Percentiles rank a stretch among this genome's conserved stretches.
Conservation (phyloP, 2,329 filamentous ascomycete genomes). For the Hypocrella siamensis region DNA sequence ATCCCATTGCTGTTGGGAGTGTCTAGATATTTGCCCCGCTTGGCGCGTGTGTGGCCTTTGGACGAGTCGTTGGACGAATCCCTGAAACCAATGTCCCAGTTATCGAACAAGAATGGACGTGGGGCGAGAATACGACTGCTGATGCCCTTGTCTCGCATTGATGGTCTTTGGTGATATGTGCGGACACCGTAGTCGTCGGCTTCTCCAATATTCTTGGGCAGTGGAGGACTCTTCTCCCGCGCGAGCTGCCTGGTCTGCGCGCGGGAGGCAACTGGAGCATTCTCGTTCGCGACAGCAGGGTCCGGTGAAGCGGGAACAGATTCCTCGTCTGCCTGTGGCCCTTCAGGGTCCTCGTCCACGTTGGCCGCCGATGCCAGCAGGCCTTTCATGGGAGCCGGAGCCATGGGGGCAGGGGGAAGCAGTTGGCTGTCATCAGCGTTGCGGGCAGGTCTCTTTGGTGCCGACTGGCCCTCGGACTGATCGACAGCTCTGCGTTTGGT, state of each 20-base stretch:
- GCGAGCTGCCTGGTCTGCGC: conserved; percentile 14
- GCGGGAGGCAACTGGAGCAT: conserved; percentile 8
- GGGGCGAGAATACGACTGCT: conserved; percentile 38
- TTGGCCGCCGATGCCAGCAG: conserved; percentile 23
- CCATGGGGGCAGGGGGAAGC: conserved; percentile 10
- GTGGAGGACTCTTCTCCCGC: conserved; percentile 20
- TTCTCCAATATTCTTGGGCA: conserved; percentile 24
- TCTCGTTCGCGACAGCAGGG: conserved; percentile 14
- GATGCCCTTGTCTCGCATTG: conserved; percentile 23
- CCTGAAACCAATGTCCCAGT: conserved; percentile 42
- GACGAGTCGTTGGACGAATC: conserved; percentile 41
- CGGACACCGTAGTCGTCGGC: conserved; percentile 38
- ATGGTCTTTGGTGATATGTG: conserved; percentile 23
- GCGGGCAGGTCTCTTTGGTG: conserved; percentile 30
- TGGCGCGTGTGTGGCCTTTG: conserved; percentile 34
- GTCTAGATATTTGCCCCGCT: conserved; percentile 36
- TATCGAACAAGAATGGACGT: conserved; percentile 28
- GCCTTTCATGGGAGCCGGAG: conserved; percentile 19
- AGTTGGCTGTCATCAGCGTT: conserved; percentile 13
- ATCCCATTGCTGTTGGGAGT: conserved; percentile 36
- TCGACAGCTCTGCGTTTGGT: conserved; percentile 35
- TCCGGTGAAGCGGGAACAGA: conserved; percentile 21
- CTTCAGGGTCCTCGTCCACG: conserved; percentile 17
- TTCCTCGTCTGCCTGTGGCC: conserved; percentile 18
- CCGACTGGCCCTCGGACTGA: conserved; percentile 31